Conservation (phyloP, 2,329 filamentous ascomycete genomes). For the Ceratocystiopsis brevicomis region DNA sequence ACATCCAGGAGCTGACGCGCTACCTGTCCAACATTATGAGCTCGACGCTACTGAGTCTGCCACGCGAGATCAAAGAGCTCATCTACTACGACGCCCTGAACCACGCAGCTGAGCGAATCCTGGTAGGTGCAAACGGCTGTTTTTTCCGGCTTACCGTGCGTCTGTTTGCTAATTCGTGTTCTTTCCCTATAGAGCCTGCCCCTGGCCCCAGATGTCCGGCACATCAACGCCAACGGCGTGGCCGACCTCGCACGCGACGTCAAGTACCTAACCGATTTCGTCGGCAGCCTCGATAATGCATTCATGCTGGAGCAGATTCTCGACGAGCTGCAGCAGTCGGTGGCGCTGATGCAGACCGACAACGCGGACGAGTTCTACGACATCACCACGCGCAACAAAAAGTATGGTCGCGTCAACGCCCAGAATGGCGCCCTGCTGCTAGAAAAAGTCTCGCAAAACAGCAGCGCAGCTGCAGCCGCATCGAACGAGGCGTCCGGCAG, state of each 20-base stretch:
- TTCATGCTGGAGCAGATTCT: slow-evolving; percentile 77
- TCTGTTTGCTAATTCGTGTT: no score
- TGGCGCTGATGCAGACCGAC: slow-evolving; percentile 68
- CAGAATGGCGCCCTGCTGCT: slow-evolving; percentile 72
- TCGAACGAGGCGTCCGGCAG: slow-evolving; percentile 22
- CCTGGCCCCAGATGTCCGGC: slow-evolving; percentile 57
- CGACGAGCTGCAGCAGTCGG: slow-evolving; percentile 84
- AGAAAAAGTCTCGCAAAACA: slow-evolving; percentile 59
- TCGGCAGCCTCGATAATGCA: slow-evolving; percentile 64
- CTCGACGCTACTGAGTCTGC: slow-evolving; percentile 79
- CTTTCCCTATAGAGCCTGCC: slow-evolving; percentile 43
- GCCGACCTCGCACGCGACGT: slow-evolving; percentile 67
- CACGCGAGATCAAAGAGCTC: slow-evolving; percentile 86
- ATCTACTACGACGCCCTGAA: slow-evolving; percentile 94
- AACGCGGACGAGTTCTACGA: slow-evolving; percentile 98
- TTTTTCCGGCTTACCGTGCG: no score
- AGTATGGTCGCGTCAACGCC: slow-evolving; percentile 83
- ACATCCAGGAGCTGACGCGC: slow-evolving; percentile 85
- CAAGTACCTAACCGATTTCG: slow-evolving; percentile 66
- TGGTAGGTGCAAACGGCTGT: slow-evolving; percentile 26
- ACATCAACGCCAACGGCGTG: slow-evolving; percentile 77
- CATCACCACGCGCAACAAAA: slow-evolving; percentile 71
- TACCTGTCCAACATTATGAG: slow-evolving; percentile 96
- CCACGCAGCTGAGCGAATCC: slow-evolving; percentile 71
- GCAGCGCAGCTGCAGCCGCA: slow-evolving; percentile 28